Base-by-base conservation (phyloP, 78 protist genomes). In the Dictyostelium firmibasis region DNA sequence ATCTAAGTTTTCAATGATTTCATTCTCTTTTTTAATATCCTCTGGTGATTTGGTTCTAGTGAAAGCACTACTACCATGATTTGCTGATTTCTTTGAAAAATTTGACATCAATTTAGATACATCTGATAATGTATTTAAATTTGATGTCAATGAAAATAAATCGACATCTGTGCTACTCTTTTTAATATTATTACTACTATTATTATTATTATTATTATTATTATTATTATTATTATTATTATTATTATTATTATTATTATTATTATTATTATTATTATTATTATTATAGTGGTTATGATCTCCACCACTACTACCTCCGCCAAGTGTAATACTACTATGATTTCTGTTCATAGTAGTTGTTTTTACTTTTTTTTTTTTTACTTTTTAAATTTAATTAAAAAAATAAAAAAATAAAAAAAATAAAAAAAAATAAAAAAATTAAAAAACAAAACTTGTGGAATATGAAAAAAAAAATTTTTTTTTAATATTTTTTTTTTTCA, bases 101-200 rank as follows among this genome's bases (percentile, higher is more conserved):
- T 67, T 74, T n/a, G 82, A 36, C 82, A 89, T 23, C 11, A 89
- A 23, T 16, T 81, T 79, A n/a, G 85, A 25, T 9, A 89, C 85
- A 27, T 47, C 74, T 81, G 94, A 81, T 14, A 67, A 6, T 29
- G 94, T 89, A 69, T 78, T 81, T 62, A 89, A 31, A 69, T 81
- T 78, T 8, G 94, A 89, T 67, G 94, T 89, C 18, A 89, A 44
- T 44, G 79, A 13, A 69, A 81, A 89, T 69, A 89, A 81, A 50
- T 89, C 86, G 1, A 89, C 60, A 16, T 89, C 94, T 41, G 50
- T 60, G 0, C 29, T 47, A 33, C 31, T 47, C 25, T 29, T 27
- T 62, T 41, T 25, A 11, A 33, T 18, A 31, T 31, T 14, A 83
- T n/a, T 14, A 20, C 11, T 64, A 50, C 20, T 57, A 13, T 20